These are phyloP conservation scores for Xylaria sp. DNA, from an alignment of 2,329 filamentous ascomycete genomes.

Conservation along the genomic window DNA sequence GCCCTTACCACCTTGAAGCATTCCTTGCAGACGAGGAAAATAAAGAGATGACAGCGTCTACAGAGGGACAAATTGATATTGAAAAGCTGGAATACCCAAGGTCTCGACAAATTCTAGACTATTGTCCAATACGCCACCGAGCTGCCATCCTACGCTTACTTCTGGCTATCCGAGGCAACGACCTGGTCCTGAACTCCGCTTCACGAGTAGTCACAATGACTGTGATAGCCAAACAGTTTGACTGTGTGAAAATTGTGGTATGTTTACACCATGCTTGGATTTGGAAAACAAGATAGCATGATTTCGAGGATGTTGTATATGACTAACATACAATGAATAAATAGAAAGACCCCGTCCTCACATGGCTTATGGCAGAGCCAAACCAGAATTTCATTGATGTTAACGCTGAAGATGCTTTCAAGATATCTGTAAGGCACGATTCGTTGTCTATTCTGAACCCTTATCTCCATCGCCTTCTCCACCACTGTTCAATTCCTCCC, in stretches of 20 bases:
- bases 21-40: slow-evolving; percentile 25
- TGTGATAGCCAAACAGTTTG: slow-evolving; percentile 64
- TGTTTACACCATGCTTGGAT: slow-evolving; percentile 23
- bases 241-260: slow-evolving; percentile 53
- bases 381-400: slow-evolving; percentile 68
- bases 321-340: slow-evolving; percentile 10
- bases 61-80: slow-evolving; percentile 28
- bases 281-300: background rate
- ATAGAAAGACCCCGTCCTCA: slow-evolving; percentile 54
- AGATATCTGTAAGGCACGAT: slow-evolving; percentile 51
- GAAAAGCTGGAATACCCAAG: slow-evolving; percentile 21
- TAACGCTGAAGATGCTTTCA: slow-evolving; percentile 65
- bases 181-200: slow-evolving; percentile 66
- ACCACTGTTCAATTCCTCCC: no score
- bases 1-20: slow-evolving; percentile 22
- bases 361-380: slow-evolving; percentile 62
- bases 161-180: slow-evolving; percentile 60
- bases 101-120: slow-evolving; percentile 56
- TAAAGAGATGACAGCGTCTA: no score
- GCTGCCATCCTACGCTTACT: slow-evolving; percentile 68
- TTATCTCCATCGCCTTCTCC: background rate
- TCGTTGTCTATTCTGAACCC: background rate
- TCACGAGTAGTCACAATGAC: slow-evolving; percentile 71
- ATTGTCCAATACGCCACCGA: slow-evolving; percentile 68
- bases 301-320: no score